phyloP scores from a whole-genome alignment of 2,329 filamentous ascomycete species.

The Tympanopsis confertula region DNA sequence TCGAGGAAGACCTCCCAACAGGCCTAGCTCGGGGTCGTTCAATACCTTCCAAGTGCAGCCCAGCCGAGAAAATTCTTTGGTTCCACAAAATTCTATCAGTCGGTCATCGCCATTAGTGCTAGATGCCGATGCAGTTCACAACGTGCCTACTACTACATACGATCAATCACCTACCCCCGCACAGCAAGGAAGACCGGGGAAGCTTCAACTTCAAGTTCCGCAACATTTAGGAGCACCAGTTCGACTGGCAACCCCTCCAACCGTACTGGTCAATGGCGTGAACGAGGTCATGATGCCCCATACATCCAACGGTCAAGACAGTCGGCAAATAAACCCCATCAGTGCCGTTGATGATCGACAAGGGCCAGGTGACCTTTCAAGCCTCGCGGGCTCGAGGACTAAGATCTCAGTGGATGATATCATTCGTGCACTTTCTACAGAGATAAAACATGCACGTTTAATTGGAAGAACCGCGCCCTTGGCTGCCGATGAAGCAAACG shows the following conservation, averaged over 20 bases:
- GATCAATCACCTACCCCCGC: constrained; percentile 2
- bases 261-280: background rate
- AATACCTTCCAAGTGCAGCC: constrained; percentile 54
- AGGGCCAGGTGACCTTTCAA: no score
- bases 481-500: no score
- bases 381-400: no score
- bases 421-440: no score
- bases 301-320: no score
- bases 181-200: constrained; percentile 17
- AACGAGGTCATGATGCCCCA: no score
- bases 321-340: no score
- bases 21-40: constrained; percentile 47
- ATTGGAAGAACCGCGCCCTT: no score
- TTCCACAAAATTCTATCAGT: constrained; percentile 12
- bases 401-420: no score
- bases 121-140: constrained; percentile 16
- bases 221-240: constrained; percentile 36
- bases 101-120: constrained; percentile 5
- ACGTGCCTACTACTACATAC: constrained; percentile 8
- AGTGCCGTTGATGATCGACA: no score
- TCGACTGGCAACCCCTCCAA: constrained; percentile 30
- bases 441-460: no score
- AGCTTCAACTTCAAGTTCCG: constrained; percentile 40
- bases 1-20: constrained; percentile 50
- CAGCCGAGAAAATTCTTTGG: constrained; percentile 12